Base-by-base conservation (phyloP, 768 basidiomycete species). In the Dictyophora rubrovolvata region DNA sequence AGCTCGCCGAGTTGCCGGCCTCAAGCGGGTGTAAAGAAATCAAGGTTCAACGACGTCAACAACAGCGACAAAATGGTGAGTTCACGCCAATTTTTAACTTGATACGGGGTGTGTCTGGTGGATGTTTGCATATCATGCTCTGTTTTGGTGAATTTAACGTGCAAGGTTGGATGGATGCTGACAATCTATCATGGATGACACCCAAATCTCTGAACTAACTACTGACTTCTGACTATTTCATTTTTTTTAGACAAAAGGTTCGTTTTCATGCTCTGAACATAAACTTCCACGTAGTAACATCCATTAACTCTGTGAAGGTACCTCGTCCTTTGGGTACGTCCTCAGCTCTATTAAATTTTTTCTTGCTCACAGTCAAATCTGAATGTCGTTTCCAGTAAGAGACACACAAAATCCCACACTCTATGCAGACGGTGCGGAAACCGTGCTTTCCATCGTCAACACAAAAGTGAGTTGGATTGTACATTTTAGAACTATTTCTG, bases 381-480 rank as follows among this genome's bases (percentile, higher is more conserved):
- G 28, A 28, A 28, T 28, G 51, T 54, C 54, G 58, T 51, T 33
- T 52, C 63, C 72, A 92, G 93, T 89, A 94, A 94, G 81, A 82
- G 92, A 72, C 93, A 94, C 84, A 89, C 90, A 66, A 96, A 95
- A 79, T 85, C 90, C 64, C 93, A 95, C 81, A 93, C 92, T 59
- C 86, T 97, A 68, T 99, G 96, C 84, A 82, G 93, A 72, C 89
- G 96, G 67, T 99, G 96, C 76, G 93, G 93, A 65, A 82, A 86
- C 75, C 85, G 95, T 61, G 83, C 93, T 36, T 95, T 97, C 82
- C 96, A 98, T 84, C 88, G 85, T 75, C 95, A 99, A 78, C 91
- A 99, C 81, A 93, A 98, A 82, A 87, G 92, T 94, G 65, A 67
- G 87, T 73, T 20, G 51, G 16, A 33, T 18, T 48, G 17, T 16